A percentile compares a stretch with the other conserved stretches of the same genome.
These are phyloP conservation scores for Pseudozyma tsukubaensis DNA, from an alignment of 1,284 basidiomycete genomes.

Conservation along the genomic window DNA sequence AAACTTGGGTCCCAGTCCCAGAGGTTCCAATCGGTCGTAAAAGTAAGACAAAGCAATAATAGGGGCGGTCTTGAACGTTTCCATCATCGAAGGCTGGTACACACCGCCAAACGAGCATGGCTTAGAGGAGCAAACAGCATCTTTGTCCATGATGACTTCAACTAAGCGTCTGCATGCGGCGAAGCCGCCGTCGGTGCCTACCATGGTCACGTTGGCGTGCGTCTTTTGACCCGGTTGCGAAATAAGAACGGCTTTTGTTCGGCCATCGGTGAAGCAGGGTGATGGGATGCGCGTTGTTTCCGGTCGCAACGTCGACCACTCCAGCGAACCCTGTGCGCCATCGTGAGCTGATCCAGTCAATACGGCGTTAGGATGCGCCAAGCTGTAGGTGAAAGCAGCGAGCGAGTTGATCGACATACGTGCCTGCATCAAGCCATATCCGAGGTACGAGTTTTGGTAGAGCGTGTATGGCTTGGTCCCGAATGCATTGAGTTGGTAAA, in stretches of 20 bases:
- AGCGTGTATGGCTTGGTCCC: constrained; percentile 59
- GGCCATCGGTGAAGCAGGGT: constrained; percentile 83
- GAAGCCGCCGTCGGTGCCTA: constrained; percentile 76
- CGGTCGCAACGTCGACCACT: constrained; percentile 67
- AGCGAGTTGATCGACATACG: constrained; percentile 86
- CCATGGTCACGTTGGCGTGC: constrained; percentile 56
- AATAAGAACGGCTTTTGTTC: constrained; percentile 77
- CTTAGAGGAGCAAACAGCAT: constrained; percentile 82
- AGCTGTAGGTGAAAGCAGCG: constrained; percentile 83
- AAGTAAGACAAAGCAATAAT: constrained; percentile 80
- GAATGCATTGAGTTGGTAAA: constrained; percentile 78
- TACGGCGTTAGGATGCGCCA: constrained; percentile 67
- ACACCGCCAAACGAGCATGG: constrained; percentile 97
- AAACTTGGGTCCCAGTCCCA: constrained; percentile 73
- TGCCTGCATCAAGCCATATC: constrained; percentile 94
- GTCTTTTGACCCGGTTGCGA: constrained; percentile 73
- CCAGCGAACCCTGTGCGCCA: constrained; percentile 24
- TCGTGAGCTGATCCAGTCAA: constrained; percentile 42
- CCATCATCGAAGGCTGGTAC: constrained; percentile 93
- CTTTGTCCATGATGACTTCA: constrained; percentile 94
- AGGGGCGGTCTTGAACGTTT: constrained; percentile 77
- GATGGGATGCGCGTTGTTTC: constrained; percentile 73
- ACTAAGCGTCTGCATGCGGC: constrained; percentile 86
- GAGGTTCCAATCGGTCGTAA: constrained; percentile 89
- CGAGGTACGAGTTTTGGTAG: constrained; percentile 73